These are phyloP conservation scores for Mycena vulgaris DNA, from an alignment of 768 basidiomycete genomes.

Conservation along the genomic window DNA sequence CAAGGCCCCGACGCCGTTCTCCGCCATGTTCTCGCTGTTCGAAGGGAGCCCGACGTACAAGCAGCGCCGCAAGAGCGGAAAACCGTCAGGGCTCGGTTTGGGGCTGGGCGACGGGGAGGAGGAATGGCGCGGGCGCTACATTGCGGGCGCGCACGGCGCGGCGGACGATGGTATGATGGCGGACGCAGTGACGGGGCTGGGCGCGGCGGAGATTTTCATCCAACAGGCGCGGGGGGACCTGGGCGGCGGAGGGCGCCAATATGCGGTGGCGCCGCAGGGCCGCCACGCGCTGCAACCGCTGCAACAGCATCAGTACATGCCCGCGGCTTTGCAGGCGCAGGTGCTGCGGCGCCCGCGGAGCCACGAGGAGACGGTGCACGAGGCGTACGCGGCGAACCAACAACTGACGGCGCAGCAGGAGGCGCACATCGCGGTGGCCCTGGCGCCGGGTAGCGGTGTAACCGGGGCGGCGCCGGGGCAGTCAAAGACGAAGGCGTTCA, in stretches of 20 bases:
- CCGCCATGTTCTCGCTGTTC: slow-evolving; percentile 80
- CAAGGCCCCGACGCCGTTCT: slow-evolving; percentile 67
- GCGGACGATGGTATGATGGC: slow-evolving; percentile 42
- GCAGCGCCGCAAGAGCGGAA: slow-evolving; percentile 80
- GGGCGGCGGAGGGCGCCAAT: slow-evolving; percentile 51
- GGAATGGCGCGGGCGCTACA: slow-evolving; percentile 44
- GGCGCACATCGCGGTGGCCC: slow-evolving; percentile 31
- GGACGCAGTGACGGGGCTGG: slow-evolving; percentile 47
- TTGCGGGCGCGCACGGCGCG: slow-evolving; percentile 18
- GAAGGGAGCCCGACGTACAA: slow-evolving; percentile 93
- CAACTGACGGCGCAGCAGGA: slow-evolving; percentile 42
- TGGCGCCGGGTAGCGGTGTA: slow-evolving; percentile 38
- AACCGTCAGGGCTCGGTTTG: slow-evolving; percentile 46
- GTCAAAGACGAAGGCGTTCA: slow-evolving; percentile 76
- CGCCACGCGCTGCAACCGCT: slow-evolving; percentile 35
- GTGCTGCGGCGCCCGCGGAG: slow-evolving; percentile 45
- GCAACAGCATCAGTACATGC: slow-evolving; percentile 47
- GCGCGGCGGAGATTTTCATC: slow-evolving; percentile 78
- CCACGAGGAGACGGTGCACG: slow-evolving; percentile 51
- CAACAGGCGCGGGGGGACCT: slow-evolving; percentile 74
- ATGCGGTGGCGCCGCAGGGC: too few species aligned
- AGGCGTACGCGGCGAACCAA: slow-evolving; percentile 47
- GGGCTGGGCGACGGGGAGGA: slow-evolving; percentile 48
- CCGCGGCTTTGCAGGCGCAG: slow-evolving; percentile 42
- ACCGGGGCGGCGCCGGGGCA: slow-evolving; percentile 32